Evolutionary conservation across 176 grass and related monocot species (phyloP), one percentile per base, ranked within the genome.

Genomic region (Paspalum notatum): DNA sequence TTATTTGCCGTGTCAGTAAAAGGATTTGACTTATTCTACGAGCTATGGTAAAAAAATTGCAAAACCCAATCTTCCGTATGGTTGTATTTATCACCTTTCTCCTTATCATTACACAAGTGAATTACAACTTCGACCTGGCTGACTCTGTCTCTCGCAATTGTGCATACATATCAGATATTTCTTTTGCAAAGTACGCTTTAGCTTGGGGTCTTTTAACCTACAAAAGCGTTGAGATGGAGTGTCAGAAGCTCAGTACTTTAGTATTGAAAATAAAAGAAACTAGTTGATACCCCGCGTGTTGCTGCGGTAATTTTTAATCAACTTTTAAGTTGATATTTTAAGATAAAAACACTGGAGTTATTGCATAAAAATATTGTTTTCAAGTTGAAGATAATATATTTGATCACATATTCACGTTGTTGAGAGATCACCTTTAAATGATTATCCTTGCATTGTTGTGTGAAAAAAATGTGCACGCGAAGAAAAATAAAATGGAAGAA

Each of bases 141-240:
- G 83, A 45, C 56, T 91, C 84, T 68, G 88, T 66, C 32, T 53
- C 81, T 16, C 16, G 63, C 75, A 95, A 46, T 47, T 88, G 65
- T 12, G 84, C 84, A 67, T 93, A 99, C 92, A 99, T 99, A 45
- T 88, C 84, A 20, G 84, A 81, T 47, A 99, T 95, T 82, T 83
- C 88, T 91, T 91, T 93, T 74, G 84, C 90, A 52, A 95, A 99
- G 61, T 93, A 95, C 17, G 86, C 84, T 80, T 99, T 99, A 43
- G 96, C 92, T 83, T 99, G 92, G 59, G 84, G 88, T 79, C 96
- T 99, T 85, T 99, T 99, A 13, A 99, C 68, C 96, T 99, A 75
- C 68, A 27, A 14, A 87, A 65, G 8, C 26, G 48, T 52, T 7
- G 11, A 20, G n/a, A 74, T 17, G 25, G 46, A 59, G 49, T 61